Evolutionary conservation across 768 basidiomycete species (phyloP), one percentile per base, ranked within the genome.

Genomic region (Exsudoporus frostii): DNA sequence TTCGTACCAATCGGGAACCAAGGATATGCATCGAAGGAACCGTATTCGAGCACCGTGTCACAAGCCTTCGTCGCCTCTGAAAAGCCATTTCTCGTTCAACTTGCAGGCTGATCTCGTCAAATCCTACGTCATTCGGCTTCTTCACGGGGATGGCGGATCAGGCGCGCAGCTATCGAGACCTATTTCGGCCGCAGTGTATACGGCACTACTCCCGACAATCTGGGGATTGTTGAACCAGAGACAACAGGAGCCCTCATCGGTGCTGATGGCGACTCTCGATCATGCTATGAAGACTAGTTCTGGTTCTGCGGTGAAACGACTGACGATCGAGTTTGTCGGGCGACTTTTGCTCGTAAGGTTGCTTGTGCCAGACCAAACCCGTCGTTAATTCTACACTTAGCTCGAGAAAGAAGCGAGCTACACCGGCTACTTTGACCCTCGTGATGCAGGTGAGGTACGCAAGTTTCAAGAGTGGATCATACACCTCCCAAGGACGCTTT

Each of bases 401-500:
- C 76, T 92, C 19, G 80, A 82, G 39, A 81, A 76, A 40, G 79
- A 83, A 49, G 69, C 70, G 0, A 74, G 76, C 41, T 86, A 84
- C 61, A 60, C 51, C 5, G 86, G 85, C 6, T 52, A 64, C 22
- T 81, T 86, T 60, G 70, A 67, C 14, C 57, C 77, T 20, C 60
- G 45, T 58, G 69, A 50, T 55, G 65, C 58, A 53, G 59, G 54
- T 5, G 65, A 64, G 38, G 60, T 55, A 24, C 60, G 51, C 30
- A 74, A 70, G 47, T 68, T 86, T 36, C 71, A 76, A 46, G 78
- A 78, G 20, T 97, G 94, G 92, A 58, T 92, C 17, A 67, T 78
- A 25, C 83, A 88, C 57, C 77, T 97, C 40, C 92, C 94, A 0
- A 86, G 83, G 69, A 77, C 79, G 7, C 73, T 98, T 5, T 98